Evolutionary conservation across 257 asterid genomes (phyloP).

Genomic region (Lantana camara): DNA sequence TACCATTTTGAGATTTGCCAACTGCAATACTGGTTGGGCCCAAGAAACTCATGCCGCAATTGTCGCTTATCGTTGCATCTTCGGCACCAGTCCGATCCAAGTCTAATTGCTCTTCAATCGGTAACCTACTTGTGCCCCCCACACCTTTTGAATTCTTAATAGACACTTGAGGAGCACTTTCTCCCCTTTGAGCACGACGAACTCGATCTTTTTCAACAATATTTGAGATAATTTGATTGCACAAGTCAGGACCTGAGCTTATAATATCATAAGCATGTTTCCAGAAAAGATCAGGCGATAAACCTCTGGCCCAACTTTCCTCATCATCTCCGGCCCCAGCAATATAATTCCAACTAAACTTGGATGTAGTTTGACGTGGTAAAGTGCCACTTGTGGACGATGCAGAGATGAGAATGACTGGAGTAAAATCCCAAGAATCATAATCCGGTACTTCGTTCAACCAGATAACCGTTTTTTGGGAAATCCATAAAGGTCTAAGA

Average conservation of each 20-base stretch:
- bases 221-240: constrained; percentile 78
- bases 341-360: constrained; percentile 95
- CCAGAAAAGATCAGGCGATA: constrained; percentile 82
- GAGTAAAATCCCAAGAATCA: constrained; percentile 96
- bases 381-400: constrained; percentile 55
- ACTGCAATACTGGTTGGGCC: constrained; percentile 79
- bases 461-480: constrained; percentile 94
- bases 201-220: constrained; percentile 85
- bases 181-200: constrained; percentile 72
- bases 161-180: constrained; percentile 67
- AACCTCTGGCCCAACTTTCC: constrained; percentile 97
- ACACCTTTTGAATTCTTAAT: constrained; percentile 48
- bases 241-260: constrained; percentile 71
- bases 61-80: constrained; percentile 29
- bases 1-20: constrained; percentile 63
- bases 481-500: constrained; percentile 87
- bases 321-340: constrained; percentile 99
- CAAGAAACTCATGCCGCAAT: constrained; percentile 50
- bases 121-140: constrained; percentile 24
- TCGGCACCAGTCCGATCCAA: constrained; percentile 30
- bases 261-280: constrained; percentile 80
- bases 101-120: constrained; percentile 27
- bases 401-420: constrained; percentile 75
- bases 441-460: constrained; percentile 90
- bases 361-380: constrained; percentile 71